Evolutionary conservation across 1,139 yeast species (phyloP).

Genomic region (Taphrina communis): DNA sequence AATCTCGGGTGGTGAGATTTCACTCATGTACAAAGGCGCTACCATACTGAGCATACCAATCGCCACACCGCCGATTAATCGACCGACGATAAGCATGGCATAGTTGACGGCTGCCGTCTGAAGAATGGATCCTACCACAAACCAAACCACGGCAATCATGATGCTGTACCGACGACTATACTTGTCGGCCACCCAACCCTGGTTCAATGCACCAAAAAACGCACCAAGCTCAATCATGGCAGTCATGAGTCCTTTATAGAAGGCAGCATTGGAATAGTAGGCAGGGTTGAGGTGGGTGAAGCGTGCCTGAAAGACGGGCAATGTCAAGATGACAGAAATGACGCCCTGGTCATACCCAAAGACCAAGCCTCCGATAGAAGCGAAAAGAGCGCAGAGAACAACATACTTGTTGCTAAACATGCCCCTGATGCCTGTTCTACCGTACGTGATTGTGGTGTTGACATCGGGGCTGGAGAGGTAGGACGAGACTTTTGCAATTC

Average conservation of each 20-base stretch:
- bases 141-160: slow-evolving; percentile 60
- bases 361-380: slow-evolving; percentile 51
- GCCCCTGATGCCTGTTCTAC: slow-evolving; percentile 43
- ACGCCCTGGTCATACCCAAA: slow-evolving; percentile 59
- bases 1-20: slow-evolving; percentile 61
- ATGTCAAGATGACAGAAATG: slow-evolving; percentile 63
- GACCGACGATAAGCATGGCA: slow-evolving; percentile 48
- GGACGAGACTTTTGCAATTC: background rate
- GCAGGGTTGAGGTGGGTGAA: slow-evolving; percentile 41
- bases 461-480: slow-evolving; percentile 13
- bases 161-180: slow-evolving; percentile 56
- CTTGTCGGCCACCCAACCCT: slow-evolving; percentile 49
- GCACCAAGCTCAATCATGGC: slow-evolving; percentile 49
- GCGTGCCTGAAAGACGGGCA: slow-evolving; percentile 53
- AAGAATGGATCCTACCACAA: slow-evolving; percentile 65
- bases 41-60: slow-evolving; percentile 65
- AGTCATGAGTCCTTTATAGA: slow-evolving; percentile 47
- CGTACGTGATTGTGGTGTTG: slow-evolving; percentile 31
- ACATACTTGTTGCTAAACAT: slow-evolving; percentile 47
- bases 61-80: slow-evolving; percentile 59
- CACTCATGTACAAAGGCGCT: slow-evolving; percentile 64
- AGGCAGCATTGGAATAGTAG: slow-evolving; percentile 44
- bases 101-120: slow-evolving; percentile 60
- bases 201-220: slow-evolving; percentile 48
- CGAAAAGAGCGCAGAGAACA: slow-evolving; percentile 49